A percentile compares a stretch with the other conserved stretches of the same genome.
Conservation (phyloP, 306 rosid genomes). For the Canavalia gladiata region DNA sequence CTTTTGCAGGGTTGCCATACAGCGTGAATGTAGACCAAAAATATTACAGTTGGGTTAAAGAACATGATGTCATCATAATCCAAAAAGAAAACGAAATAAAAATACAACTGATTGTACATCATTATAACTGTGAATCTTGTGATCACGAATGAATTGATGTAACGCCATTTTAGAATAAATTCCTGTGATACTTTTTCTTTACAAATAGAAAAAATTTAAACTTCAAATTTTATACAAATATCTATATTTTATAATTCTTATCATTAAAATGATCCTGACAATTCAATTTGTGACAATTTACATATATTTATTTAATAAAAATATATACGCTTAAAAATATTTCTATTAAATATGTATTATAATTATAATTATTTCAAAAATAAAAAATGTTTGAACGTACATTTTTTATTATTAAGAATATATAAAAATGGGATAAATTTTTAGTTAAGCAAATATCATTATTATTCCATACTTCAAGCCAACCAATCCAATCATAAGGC, state of each 20-base stretch:
- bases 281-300: neutral
- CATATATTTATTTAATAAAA: neutral
- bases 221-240: too few relatives aligned
- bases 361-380: neutral
- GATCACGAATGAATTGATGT: neutral
- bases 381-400: neutral
- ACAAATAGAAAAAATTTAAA: too few relatives aligned
- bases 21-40: too few relatives aligned
- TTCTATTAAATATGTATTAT: neutral
- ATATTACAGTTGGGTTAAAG: too few relatives aligned
- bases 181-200: too few relatives aligned
- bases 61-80: too few relatives aligned
- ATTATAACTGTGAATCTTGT: neutral
- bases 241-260: too few relatives aligned
- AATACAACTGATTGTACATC: neutral
- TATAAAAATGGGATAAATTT: neutral
- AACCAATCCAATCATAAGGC: constrained; percentile 47
- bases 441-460: neutral
- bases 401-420: neutral
- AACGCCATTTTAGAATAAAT: too few relatives aligned
- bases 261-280: too few relatives aligned
- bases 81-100: neutral
- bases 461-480: too few relatives aligned
- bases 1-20: neutral
- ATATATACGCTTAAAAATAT: neutral